phyloP scores from a whole-genome alignment of 768 basidiomycete species.

The Guyanaporus albipodus region DNA sequence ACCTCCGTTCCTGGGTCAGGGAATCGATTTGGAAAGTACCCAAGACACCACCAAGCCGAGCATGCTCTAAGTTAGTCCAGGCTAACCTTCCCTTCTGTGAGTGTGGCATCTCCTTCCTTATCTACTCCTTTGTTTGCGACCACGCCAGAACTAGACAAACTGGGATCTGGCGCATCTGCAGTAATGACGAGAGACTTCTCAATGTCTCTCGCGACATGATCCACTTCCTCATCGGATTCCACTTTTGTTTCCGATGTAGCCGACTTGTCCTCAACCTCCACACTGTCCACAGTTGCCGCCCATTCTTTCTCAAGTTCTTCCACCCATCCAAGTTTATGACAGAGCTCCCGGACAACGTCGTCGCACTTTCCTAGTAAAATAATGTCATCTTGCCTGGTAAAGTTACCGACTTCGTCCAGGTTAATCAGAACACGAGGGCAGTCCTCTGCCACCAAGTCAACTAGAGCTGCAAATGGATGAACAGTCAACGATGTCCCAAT shows the following conservation, averaged over 20 bases:
- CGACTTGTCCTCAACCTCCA: constrained; percentile 16
- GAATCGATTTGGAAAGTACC: no score
- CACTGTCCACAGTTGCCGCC: constrained; percentile 43
- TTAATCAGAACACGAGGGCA: constrained; percentile 91
- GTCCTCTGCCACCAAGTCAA: constrained; percentile 44
- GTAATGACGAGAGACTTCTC: constrained; percentile 20
- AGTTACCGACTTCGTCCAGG: constrained; percentile 72
- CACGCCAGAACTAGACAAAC: neutral
- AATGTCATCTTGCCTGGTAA: constrained; percentile 56
- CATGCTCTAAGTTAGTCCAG: no score
- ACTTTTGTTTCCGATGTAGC: constrained; percentile 4
- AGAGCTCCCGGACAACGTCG: constrained; percentile 56
- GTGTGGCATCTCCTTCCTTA: neutral
- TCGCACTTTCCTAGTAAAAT: constrained; percentile 71
- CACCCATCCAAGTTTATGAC: constrained; percentile 70
- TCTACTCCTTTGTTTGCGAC: no score
- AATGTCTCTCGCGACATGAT: constrained; percentile 23
- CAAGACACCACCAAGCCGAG: no score
- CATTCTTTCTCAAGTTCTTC: constrained; percentile 54
- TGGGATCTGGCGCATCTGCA: neutral
- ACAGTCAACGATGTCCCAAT: constrained; percentile 89
- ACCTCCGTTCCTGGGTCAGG: no score
- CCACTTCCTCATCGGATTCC: constrained; percentile 23
- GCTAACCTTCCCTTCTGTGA: neutral
- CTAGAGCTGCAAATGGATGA: constrained; percentile 82